phyloP scores from a whole-genome alignment of 108 stramenopile genomes.

The Seminavis robusta region DNA sequence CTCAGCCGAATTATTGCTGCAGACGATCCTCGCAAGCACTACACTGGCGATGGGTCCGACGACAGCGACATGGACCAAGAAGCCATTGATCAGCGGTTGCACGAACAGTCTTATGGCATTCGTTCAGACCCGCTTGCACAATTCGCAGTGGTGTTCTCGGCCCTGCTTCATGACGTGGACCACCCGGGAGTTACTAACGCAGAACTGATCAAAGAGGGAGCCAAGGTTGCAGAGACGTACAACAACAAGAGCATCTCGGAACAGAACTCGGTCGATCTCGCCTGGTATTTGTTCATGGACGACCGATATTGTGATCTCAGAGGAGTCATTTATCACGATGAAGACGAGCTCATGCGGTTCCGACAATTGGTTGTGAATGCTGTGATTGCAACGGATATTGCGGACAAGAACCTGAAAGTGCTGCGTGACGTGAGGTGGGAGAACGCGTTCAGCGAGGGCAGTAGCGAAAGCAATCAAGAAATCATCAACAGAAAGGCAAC shows the following conservation, averaged over 20 bases:
- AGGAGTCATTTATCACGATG: conserved; percentile 13
- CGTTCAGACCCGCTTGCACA: conserved; percentile 48
- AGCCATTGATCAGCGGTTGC: conserved; percentile 3
- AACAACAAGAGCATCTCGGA: conserved; percentile 8
- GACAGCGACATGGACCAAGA: neutral
- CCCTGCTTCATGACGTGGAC: conserved; percentile 52
- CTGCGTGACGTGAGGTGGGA: conserved; percentile 31
- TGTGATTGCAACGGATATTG: conserved; percentile 43
- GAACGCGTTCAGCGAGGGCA: conserved; percentile 17
- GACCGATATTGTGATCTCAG: conserved; percentile 16
- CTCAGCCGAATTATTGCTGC: conserved; percentile 21
- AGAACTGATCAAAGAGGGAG: conserved; percentile 11
- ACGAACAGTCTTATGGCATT: conserved; percentile 45
- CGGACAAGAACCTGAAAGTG: conserved; percentile 19
- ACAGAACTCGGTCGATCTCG: conserved; percentile 17
- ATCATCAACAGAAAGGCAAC: conserved; percentile 31
- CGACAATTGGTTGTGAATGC: conserved; percentile 28
- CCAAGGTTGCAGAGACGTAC: conserved; percentile 5
- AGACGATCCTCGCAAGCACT: neutral
- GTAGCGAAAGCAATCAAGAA: neutral
- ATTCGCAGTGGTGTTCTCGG: conserved; percentile 44
- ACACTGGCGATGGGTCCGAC: neutral
- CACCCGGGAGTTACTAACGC: conserved; percentile 47
- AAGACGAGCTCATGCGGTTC: conserved; percentile 17
- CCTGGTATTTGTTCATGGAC: conserved; percentile 27